Evolutionary conservation across 257 asterid genomes (phyloP), one percentile per base, ranked within the genome.

Genomic region (Plectranthus barbatus): DNA sequence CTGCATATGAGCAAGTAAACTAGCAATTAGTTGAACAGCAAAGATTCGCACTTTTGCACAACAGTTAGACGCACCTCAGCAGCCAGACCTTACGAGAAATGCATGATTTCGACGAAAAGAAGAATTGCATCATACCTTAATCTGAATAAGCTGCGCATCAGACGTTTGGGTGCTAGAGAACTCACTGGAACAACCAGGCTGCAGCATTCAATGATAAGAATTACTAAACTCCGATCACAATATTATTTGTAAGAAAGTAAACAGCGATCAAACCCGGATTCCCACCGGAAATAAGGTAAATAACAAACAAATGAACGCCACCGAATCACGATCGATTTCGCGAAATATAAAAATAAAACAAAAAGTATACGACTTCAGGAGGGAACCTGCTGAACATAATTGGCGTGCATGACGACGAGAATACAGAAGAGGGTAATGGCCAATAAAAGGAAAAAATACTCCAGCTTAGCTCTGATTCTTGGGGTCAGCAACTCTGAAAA

Each of bases 391-490:
- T 89, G 99, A 74, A 92, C 99, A 70, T 92, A 92, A 82, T 92
- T 92, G 71, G 97, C 97, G 95, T 92, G 99, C 99, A 92, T 89
- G 54, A 92, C 96, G 47, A 92, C 99, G 64, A 92, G 97, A 62
- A 92, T 83, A 70, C 82, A 80, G 84, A 92, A 92, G 66, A 89
- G 96, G 60, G 94, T 83, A 55, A 92, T 71, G 63, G 99, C 99
- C 60, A 87, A 49, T 66, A 89, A 81, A 20, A 92, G 88, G 76
- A 84, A 84, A 46, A 92, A 75, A 66, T 85, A 92, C 74, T 92
- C 99, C 29, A 92, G 91, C 68, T 83, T 72, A 34, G 77, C 95
- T 76, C 99, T 77, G 71, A 92, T 82, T 75, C 77, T 81, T 18
- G 96, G 95, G 11, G 80, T 79, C 42, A 92, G 86, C 96, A 92